phyloP scores from a whole-genome alignment of 768 basidiomycete genomes.

The Hydnomerulius pinastri region DNA sequence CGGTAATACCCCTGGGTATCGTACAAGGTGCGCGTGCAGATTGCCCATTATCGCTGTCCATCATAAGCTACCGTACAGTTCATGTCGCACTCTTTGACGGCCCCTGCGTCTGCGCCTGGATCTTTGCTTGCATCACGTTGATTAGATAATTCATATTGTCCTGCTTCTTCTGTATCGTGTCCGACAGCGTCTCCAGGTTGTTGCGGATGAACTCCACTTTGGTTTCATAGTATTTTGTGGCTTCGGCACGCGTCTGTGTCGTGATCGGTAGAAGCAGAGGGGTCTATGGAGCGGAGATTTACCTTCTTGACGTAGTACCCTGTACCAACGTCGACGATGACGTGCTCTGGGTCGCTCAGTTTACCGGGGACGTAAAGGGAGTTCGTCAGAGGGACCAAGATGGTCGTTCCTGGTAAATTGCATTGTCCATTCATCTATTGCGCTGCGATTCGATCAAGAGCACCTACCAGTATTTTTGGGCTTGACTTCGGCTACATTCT shows the following conservation, averaged over 20 bases:
- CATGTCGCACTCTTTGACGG: slow-evolving; percentile 23
- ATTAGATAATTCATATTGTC: slow-evolving; percentile 81
- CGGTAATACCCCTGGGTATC: too few relatives aligned
- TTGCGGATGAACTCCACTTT: slow-evolving; percentile 82
- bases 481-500: slow-evolving; percentile 76
- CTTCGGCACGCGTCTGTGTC: slow-evolving; percentile 79
- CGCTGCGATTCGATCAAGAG: not conserved
- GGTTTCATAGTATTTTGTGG: slow-evolving; percentile 73
- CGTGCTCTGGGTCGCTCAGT: slow-evolving; percentile 77
- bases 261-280: slow-evolving; percentile 2
- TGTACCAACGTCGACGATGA: slow-evolving; percentile 94
- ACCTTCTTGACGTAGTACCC: slow-evolving; percentile 98
- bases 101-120: slow-evolving; percentile 32
- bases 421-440: not conserved
- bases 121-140: slow-evolving; percentile 69
- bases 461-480: slow-evolving; percentile 61
- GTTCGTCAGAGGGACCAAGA: slow-evolving; percentile 91
- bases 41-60: not conserved
- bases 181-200: slow-evolving; percentile 86
- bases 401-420: slow-evolving; percentile 65
- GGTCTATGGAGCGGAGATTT: slow-evolving; percentile 9
- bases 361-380: slow-evolving; percentile 96
- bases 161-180: slow-evolving; percentile 87
- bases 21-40: too few relatives aligned
- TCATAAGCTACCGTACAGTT: slow-evolving; percentile 2